Conservation (phyloP, 306 rosid genomes). For the Notholithocarpus densiflorus region DNA sequence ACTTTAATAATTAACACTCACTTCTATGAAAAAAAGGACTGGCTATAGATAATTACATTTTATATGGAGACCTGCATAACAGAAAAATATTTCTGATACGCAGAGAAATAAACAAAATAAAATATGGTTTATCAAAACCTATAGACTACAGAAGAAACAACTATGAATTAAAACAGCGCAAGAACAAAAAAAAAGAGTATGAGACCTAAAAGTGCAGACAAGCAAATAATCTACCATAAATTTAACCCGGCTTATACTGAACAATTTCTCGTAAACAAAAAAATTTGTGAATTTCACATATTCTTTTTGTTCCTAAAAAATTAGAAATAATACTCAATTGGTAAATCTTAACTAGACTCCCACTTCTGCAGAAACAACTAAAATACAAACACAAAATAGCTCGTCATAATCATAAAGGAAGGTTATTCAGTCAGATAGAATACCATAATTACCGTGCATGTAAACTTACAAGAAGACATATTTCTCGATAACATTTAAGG, state of each 20-base stretch:
- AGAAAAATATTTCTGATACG: background rate
- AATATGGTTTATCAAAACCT: background rate
- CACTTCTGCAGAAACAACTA: background rate
- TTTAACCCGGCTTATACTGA: background rate
- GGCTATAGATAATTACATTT: background rate
- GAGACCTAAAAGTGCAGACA: background rate
- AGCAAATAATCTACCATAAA: background rate
- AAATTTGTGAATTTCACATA: background rate
- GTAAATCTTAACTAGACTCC: background rate
- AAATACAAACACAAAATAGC: background rate
- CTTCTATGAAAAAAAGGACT: background rate
- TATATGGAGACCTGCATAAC: background rate
- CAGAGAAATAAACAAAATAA: background rate
- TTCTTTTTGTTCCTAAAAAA: background rate
- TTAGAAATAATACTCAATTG: background rate
- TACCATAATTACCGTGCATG: background rate
- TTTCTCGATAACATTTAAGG: background rate
- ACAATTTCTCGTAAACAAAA: background rate
- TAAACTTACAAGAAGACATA: conserved; percentile 10
- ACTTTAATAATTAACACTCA: background rate
- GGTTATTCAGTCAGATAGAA: background rate
- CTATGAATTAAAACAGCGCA: background rate
- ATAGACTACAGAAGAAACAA: background rate
- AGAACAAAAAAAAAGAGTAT: background rate
- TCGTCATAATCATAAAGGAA: background rate